These are phyloP conservation scores for Leptographium wingfieldii DNA, from an alignment of 2,329 filamentous ascomycete species.

Conservation along the genomic window DNA sequence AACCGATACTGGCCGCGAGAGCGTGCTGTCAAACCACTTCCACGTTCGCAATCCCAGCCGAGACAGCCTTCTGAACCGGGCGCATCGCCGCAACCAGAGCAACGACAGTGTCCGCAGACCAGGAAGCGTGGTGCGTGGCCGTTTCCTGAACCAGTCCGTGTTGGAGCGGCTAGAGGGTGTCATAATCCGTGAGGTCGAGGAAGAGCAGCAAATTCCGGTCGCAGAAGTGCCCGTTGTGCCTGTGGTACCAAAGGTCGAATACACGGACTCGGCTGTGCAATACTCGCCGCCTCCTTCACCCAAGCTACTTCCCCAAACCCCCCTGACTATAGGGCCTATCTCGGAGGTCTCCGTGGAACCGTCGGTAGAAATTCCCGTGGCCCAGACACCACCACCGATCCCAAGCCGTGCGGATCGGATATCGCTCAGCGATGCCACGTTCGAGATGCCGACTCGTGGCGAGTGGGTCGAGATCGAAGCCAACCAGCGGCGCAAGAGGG, in stretches of 20 bases:
- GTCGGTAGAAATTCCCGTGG: neutral
- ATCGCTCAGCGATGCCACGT: constrained; percentile 16
- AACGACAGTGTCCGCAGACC: constrained; percentile 44
- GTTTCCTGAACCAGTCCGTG: constrained; percentile 40
- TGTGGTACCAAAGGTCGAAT: constrained; percentile 32
- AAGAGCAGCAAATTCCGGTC: constrained; percentile 15
- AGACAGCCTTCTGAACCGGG: constrained; percentile 38
- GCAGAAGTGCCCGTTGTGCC: neutral
- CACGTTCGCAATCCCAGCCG: constrained; percentile 44
- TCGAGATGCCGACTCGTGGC: constrained; percentile 30
- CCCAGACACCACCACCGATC: constrained; percentile 22
- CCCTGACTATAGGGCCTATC: neutral
- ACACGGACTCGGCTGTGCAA: constrained; percentile 68
- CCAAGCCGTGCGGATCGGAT: constrained; percentile 20
- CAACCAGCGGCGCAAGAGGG: constrained; percentile 60
- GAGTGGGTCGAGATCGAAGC: constrained; percentile 52
- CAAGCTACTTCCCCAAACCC: constrained; percentile 24
- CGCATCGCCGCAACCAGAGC: constrained; percentile 44
- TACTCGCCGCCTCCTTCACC: constrained; percentile 75
- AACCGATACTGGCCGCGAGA: constrained; percentile 58
- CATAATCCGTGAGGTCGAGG: constrained; percentile 37
- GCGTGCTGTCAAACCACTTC: constrained; percentile 37
- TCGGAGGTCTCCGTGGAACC: neutral
- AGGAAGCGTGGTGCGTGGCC: constrained; percentile 41
- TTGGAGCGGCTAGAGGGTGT: constrained; percentile 42